A percentile compares a stretch with the other conserved stretches of the same genome.
Evolutionary conservation across 1,284 basidiomycete genomes (phyloP).

Genomic region (Cutaneotrichosporon cutaneum): DNA sequence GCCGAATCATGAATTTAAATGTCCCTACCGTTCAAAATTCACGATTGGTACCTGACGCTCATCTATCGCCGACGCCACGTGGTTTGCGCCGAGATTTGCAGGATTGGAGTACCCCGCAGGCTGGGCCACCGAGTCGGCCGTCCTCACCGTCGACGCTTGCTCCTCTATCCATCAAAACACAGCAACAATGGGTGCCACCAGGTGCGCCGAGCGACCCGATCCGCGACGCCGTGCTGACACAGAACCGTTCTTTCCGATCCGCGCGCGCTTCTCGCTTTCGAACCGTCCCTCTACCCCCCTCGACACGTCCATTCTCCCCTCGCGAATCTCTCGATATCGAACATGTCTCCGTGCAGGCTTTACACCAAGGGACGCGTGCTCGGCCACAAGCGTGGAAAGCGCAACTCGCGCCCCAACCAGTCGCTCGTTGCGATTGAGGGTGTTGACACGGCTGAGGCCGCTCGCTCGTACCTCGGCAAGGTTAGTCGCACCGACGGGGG

Average conservation of each 20-base stretch:
- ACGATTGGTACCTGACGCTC: not conserved
- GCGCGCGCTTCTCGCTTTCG: not conserved
- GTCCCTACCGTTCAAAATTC: too few relatives aligned
- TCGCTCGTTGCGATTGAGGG: conserved; percentile 97
- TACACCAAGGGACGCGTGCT: conserved; percentile 97
- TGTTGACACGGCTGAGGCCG: conserved; percentile 88
- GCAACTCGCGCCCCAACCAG: conserved; percentile 92
- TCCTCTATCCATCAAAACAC: conserved; percentile 11
- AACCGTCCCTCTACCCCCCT: not conserved
- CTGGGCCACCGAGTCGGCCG: conserved; percentile 5
- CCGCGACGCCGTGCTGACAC: conserved; percentile 5
- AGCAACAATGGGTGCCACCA: conserved; percentile 16
- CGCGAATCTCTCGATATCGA: not conserved
- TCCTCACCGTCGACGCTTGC: conserved; percentile 8
- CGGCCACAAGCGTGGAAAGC: conserved; percentile 97
- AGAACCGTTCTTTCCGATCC: not conserved
- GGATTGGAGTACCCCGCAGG: not conserved
- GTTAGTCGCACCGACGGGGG: conserved; percentile 56
- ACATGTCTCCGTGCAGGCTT: conserved; percentile 59
- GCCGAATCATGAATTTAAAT: too few relatives aligned
- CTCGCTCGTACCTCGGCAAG: conserved; percentile 98
- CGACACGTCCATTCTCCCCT: not conserved
- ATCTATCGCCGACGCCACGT: not conserved
- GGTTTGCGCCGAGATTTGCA: not conserved
- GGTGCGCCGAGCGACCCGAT: conserved; percentile 1